Percentiles rank a stretch among this genome's conserved stretches.
phyloP scores from a whole-genome alignment of 371 early-diverging fungal species.

The Saksenaea oblongispora region DNA sequence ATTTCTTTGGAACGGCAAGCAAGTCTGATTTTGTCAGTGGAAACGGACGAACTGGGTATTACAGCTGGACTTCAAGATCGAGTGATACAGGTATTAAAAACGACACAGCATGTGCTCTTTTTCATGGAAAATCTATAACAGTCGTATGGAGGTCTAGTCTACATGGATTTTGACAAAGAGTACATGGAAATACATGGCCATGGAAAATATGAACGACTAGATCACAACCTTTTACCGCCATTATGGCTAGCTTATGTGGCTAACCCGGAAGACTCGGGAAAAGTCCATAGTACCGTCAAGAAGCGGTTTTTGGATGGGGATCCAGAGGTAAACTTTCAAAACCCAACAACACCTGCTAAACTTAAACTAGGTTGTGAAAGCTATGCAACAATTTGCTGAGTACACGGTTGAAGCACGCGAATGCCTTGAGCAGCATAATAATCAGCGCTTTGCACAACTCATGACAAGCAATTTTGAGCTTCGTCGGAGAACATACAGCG shows the following conservation, averaged over 20 bases:
- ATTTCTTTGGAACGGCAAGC: slow-evolving; percentile 60
- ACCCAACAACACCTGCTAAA: neutral
- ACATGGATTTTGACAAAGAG: slow-evolving; percentile 66
- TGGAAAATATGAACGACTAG: slow-evolving; percentile 56
- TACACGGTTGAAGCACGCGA: slow-evolving; percentile 48
- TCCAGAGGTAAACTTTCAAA: slow-evolving; percentile 38
- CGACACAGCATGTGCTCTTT: neutral
- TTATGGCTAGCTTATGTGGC: slow-evolving; percentile 62
- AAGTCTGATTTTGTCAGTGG: slow-evolving; percentile 60
- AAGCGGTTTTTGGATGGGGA: slow-evolving; percentile 60
- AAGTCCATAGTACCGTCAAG: slow-evolving; percentile 64
- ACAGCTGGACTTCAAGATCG: slow-evolving; percentile 72
- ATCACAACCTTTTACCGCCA: slow-evolving; percentile 39
- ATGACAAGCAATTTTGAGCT: slow-evolving; percentile 54
- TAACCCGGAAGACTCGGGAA: slow-evolving; percentile 67
- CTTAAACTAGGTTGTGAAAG: slow-evolving; percentile 47
- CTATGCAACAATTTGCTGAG: slow-evolving; percentile 60
- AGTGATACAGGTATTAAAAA: slow-evolving; percentile 59
- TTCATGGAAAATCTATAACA: slow-evolving; percentile 2
- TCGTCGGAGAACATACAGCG: slow-evolving; percentile 52
- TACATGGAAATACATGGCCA: slow-evolving; percentile 58
- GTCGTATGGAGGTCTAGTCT: slow-evolving; percentile 64
- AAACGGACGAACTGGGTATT: slow-evolving; percentile 64
- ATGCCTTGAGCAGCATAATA: slow-evolving; percentile 21
- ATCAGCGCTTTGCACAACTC: slow-evolving; percentile 38